These are phyloP conservation scores for Biscogniauxia marginata DNA, from an alignment of 2,329 filamentous ascomycete species.

Conservation along the genomic window DNA sequence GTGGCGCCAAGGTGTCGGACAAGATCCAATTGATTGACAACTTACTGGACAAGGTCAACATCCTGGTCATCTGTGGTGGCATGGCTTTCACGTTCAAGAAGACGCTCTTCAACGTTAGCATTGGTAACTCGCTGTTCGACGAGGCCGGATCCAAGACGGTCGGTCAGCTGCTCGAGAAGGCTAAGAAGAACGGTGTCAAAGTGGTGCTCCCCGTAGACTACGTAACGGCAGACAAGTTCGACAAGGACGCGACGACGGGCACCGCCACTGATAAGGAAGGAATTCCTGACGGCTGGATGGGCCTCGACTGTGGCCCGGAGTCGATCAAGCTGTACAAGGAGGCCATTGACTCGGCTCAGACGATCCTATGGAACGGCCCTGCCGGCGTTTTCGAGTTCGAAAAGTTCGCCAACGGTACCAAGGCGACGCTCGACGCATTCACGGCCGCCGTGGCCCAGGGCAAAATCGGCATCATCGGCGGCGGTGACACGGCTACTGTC, in stretches of 20 bases:
- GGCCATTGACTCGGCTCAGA: conserved; percentile 84
- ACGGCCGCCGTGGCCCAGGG: conserved; percentile 77
- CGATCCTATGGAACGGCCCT: conserved; percentile 98
- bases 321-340: conserved; percentile 84
- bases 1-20: conserved; percentile 97
- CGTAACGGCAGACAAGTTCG: conserved; percentile 94
- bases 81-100: conserved; percentile 99
- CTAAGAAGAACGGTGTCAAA: conserved; percentile 94
- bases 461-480: conserved; percentile 97
- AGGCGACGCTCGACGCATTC: conserved; percentile 85
- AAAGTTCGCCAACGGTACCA: conserved; percentile 88
- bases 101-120: conserved; percentile 86
- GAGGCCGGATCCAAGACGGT: conserved; percentile 93
- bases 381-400: conserved; percentile 98
- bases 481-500: conserved; percentile 96
- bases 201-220: conserved; percentile 93
- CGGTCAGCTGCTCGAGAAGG: conserved; percentile 84
- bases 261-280: conserved; percentile 82
- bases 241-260: conserved; percentile 75
- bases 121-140: conserved; percentile 90
- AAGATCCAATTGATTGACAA: conserved; percentile 99
- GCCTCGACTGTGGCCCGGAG: conserved; percentile 90
- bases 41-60: conserved; percentile 96
- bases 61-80: conserved; percentile 90
- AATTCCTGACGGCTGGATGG: conserved; percentile 97